phyloP scores from a whole-genome alignment of 306 rosid species.

The Argentina anserina region DNA sequence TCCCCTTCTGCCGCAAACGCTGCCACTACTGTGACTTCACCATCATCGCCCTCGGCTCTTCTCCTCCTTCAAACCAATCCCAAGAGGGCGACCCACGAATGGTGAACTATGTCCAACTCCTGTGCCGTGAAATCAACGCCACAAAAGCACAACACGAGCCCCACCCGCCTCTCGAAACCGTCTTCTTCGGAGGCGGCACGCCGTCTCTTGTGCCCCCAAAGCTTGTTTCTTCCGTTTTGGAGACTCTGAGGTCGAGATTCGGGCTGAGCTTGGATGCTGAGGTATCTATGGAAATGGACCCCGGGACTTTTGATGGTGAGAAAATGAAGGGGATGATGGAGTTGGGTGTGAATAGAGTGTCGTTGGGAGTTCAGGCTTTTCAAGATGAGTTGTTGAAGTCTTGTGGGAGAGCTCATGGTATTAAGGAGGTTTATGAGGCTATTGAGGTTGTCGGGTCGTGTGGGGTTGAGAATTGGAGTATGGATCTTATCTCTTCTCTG shows the following conservation, averaged over 20 bases:
- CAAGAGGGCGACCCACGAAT: slow-evolving; percentile 76
- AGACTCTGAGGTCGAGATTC: slow-evolving; percentile 47
- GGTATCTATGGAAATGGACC: slow-evolving; percentile 95
- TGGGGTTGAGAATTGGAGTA: slow-evolving; percentile 83
- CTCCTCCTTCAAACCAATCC: slow-evolving; percentile 43
- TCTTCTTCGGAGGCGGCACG: slow-evolving; percentile 88
- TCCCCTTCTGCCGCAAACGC: slow-evolving; percentile 92
- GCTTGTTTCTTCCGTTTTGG: slow-evolving; percentile 56
- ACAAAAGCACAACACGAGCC: slow-evolving; percentile 28
- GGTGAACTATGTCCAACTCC: slow-evolving; percentile 51
- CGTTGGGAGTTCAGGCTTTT: slow-evolving; percentile 94
- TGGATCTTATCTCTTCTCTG: slow-evolving; percentile 86
- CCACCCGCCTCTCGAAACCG: slow-evolving; percentile 61
- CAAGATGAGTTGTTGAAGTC: slow-evolving; percentile 69
- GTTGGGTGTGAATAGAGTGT: slow-evolving; percentile 84
- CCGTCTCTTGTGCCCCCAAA: slow-evolving; percentile 84
- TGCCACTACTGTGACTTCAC: slow-evolving; percentile 97
- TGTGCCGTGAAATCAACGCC: slow-evolving; percentile 77
- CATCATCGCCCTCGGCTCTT: slow-evolving; percentile 81
- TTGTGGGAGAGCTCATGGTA: slow-evolving; percentile 91
- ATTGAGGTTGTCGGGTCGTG: slow-evolving; percentile 57
- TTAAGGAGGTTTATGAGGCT: slow-evolving; percentile 75
- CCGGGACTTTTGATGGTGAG: slow-evolving; percentile 74
- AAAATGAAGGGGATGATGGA: slow-evolving; percentile 51
- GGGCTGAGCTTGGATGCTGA: slow-evolving; percentile 60